These are phyloP conservation scores for Pythium folliculosum DNA, from an alignment of 352 stramenopile genomes.

Conservation along the genomic window DNA sequence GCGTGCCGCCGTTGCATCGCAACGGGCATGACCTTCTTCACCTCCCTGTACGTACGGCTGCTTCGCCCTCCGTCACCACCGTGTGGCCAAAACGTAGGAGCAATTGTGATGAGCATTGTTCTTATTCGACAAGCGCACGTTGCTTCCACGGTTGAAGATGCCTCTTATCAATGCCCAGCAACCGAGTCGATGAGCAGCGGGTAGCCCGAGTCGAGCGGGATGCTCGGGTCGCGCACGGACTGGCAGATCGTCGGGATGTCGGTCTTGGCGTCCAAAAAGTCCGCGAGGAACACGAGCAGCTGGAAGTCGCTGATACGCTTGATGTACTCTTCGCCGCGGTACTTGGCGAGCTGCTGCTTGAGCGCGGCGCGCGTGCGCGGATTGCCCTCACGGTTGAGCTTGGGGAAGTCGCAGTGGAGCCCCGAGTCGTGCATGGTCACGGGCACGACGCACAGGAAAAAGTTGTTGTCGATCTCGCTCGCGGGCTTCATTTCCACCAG, in stretches of 20 bases:
- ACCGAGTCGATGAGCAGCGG: slow-evolving; percentile 95
- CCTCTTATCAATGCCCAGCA: slow-evolving; percentile 42
- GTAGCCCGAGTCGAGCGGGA: slow-evolving; percentile 95
- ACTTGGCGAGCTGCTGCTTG: slow-evolving; percentile 89
- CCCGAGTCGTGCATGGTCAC: slow-evolving; percentile 94
- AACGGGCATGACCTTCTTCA: not conserved
- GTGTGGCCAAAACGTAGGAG: not conserved
- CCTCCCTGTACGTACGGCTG: not conserved
- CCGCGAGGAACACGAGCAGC: slow-evolving; percentile 93
- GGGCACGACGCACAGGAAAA: slow-evolving; percentile 96
- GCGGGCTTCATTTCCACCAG: slow-evolving; percentile 96
- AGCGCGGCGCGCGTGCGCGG: slow-evolving; percentile 89
- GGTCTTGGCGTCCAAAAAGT: slow-evolving; percentile 91
- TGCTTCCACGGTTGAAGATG: slow-evolving; percentile 23
- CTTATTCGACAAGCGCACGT: not conserved
- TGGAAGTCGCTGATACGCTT: slow-evolving; percentile 97
- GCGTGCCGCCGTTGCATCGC: not conserved
- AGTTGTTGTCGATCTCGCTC: slow-evolving; percentile 95
- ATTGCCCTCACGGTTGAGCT: slow-evolving; percentile 89
- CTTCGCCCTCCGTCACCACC: not conserved
- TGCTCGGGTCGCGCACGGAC: slow-evolving; percentile 81
- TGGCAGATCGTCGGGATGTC: slow-evolving; percentile 94
- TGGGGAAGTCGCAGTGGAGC: slow-evolving; percentile 93
- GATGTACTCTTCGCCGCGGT: slow-evolving; percentile 60
- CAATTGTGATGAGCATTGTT: not conserved